Percentiles rank a stretch among this genome's conserved stretches.
These are phyloP conservation scores for Glarea lozoyensis DNA, from an alignment of 495 filamentous ascomycete genomes.

Conservation along the genomic window DNA sequence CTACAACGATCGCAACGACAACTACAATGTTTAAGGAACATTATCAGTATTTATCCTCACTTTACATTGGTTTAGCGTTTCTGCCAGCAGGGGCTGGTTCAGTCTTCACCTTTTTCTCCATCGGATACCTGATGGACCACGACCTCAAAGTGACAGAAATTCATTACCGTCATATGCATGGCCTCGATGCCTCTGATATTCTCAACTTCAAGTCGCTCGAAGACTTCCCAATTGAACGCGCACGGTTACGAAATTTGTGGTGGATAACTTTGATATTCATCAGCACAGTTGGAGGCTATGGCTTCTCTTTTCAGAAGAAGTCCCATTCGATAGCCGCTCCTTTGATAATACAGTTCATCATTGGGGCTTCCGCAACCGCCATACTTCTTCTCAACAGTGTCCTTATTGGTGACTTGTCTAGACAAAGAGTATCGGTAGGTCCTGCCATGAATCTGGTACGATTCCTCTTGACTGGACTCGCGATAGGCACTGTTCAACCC, in stretches of 20 bases:
- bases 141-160: conserved; percentile 36
- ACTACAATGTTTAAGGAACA: conserved; percentile 46
- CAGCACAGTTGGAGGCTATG: conserved; percentile 25
- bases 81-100: conserved; percentile 56
- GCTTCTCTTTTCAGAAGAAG: conserved; percentile 7
- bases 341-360: conserved; percentile 16
- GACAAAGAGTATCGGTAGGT: conserved; percentile 40
- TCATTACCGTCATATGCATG: conserved; percentile 4
- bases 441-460: conserved; percentile 35
- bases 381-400: conserved; percentile 8
- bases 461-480: background rate
- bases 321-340: conserved; percentile 3
- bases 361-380: conserved; percentile 28
- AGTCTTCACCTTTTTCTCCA: conserved; percentile 51
- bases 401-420: conserved; percentile 27
- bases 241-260: conserved; percentile 26
- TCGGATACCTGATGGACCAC: conserved; percentile 48
- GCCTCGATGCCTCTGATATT: background rate
- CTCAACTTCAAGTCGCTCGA: background rate
- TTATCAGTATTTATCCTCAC: conserved; percentile 51
- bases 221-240: conserved; percentile 10
- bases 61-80: conserved; percentile 53
- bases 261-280: conserved; percentile 33
- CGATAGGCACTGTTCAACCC: background rate
- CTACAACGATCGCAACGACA: conserved; percentile 47